These are phyloP conservation scores for Magnusiomyces starmeri DNA, from an alignment of 1,139 yeast species.

Conservation along the genomic window DNA sequence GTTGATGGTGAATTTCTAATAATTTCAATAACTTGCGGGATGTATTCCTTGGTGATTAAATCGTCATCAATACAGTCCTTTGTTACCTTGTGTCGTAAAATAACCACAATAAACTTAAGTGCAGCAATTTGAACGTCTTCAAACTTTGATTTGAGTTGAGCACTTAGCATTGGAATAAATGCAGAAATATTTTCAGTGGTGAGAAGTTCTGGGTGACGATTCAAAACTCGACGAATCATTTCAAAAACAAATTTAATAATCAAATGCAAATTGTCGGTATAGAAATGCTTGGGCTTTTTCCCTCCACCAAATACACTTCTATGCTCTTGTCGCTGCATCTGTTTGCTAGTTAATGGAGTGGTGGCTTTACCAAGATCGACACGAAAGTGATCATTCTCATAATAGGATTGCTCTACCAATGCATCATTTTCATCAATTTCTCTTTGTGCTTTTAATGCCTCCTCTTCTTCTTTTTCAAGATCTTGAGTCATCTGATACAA, in stretches of 20 bases:
- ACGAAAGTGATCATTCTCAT: constrained; percentile 44
- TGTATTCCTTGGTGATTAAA: constrained; percentile 20
- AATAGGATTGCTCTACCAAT: constrained; percentile 20
- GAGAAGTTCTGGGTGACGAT: constrained; percentile 47
- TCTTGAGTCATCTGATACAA: constrained; percentile 51
- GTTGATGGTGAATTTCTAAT: constrained; percentile 75
- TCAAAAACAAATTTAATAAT: constrained; percentile 63
- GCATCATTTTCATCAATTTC: constrained; percentile 28
- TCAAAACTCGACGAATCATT: constrained; percentile 61
- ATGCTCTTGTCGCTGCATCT: constrained; percentile 44
- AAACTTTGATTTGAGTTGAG: constrained; percentile 53
- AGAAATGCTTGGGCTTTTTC: constrained; percentile 4
- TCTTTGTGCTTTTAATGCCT: constrained; percentile 21
- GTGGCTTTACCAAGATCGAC: constrained; percentile 42
- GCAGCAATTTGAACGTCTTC: constrained; percentile 71
- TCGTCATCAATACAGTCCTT: constrained; percentile 41
- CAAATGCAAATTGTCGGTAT: constrained; percentile 45
- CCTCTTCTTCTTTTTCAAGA: constrained; percentile 24
- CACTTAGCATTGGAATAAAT: constrained; percentile 65
- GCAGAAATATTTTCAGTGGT: constrained; percentile 58
- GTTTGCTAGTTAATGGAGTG: constrained; percentile 8
- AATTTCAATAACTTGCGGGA: constrained; percentile 50
- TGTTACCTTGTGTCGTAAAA: constrained; percentile 57
- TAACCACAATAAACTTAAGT: constrained; percentile 53
- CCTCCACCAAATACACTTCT: constrained; percentile 37